phyloP scores from a whole-genome alignment of 805 yeast species.

The Brettanomyces bruxellensis region DNA sequence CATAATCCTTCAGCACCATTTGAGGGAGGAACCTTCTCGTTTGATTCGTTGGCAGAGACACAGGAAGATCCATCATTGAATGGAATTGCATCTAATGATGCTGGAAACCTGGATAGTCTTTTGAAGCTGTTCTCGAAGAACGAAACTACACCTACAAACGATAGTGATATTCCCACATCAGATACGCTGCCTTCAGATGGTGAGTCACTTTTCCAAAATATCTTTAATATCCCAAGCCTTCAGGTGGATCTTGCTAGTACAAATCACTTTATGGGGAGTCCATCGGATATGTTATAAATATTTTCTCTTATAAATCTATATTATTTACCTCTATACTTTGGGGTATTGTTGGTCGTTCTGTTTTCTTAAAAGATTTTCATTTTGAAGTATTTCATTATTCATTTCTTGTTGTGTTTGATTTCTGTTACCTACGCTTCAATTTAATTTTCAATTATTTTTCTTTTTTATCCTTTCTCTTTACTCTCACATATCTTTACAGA shows the following conservation, averaged over 20 bases:
- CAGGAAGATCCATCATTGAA: background rate
- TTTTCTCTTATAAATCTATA: no score
- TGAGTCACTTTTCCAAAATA: conserved; percentile 19
- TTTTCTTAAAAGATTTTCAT: no score
- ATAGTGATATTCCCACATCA: background rate
- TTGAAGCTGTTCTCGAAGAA: conserved; percentile 2
- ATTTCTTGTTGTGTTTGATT: no score
- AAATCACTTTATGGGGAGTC: background rate
- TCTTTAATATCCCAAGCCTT: conserved; percentile 25
- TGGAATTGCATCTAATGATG: background rate
- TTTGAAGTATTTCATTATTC: no score
- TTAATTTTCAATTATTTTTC: no score
- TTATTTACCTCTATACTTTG: no score
- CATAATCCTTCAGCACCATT: no score
- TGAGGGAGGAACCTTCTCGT: background rate
- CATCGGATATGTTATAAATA: background rate
- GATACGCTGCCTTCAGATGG: conserved; percentile 4
- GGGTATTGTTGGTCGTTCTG: no score
- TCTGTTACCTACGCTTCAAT: no score
- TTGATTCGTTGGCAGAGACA: background rate
- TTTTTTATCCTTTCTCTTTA: no score
- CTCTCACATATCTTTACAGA: no score
- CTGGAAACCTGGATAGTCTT: background rate
- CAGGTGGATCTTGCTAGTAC: conserved; percentile 15
- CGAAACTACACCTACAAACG: conserved; percentile 2